Evolutionary conservation across 106 monocot species (phyloP).

Genomic region (Platanthera zijinensis): DNA sequence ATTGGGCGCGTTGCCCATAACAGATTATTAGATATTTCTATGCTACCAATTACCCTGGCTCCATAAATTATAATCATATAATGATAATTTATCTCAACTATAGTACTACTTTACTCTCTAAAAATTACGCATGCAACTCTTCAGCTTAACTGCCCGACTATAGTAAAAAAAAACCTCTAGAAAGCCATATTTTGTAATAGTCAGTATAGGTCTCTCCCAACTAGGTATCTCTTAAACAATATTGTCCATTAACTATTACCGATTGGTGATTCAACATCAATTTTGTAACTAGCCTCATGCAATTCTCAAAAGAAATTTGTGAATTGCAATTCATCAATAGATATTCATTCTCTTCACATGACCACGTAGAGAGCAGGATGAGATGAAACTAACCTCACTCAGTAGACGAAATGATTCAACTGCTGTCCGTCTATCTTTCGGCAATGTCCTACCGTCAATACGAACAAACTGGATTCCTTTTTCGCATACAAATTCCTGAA

Average conservation of each 20-base stretch:
- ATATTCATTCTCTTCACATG: background rate
- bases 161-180: too few species aligned
- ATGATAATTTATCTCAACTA: too few species aligned
- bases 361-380: background rate
- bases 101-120: too few species aligned
- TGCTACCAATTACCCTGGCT: too few species aligned
- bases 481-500: conserved; percentile 67
- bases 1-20: too few species aligned
- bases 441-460: conserved; percentile 84
- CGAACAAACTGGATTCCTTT: conserved; percentile 78
- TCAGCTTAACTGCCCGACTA: too few species aligned
- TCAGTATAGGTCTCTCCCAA: background rate
- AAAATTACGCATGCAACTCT: too few species aligned
- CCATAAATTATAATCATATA: too few species aligned
- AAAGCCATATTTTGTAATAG: background rate
- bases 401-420: conserved; percentile 68
- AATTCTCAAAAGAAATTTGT: background rate
- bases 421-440: conserved; percentile 73
- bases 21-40: too few species aligned
- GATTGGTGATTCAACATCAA: background rate
- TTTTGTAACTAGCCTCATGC: background rate
- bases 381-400: conserved; percentile 45
- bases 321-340: background rate
- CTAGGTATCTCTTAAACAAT: background rate
- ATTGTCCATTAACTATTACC: background rate